A percentile compares a stretch with the other conserved stretches of the same genome.
phyloP scores from a whole-genome alignment of 1,284 basidiomycete genomes.

The Earliella scabrosa region DNA sequence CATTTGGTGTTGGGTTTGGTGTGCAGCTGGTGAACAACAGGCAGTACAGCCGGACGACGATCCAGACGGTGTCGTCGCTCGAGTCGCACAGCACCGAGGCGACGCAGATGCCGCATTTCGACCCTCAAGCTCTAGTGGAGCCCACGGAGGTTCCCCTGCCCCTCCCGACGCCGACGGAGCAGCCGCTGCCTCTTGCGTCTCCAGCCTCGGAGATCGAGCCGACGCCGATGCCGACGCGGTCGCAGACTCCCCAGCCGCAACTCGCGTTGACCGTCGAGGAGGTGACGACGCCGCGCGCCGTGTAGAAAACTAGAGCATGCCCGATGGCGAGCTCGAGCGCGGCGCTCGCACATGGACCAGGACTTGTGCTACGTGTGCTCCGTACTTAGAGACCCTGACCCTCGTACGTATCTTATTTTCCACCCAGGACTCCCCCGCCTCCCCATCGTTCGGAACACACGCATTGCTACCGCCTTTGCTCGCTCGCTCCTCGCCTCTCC shows the following conservation, averaged over 20 bases:
- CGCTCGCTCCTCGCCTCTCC: not conserved
- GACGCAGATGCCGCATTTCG: not conserved
- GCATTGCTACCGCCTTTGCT: not conserved
- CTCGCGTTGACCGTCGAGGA: too few relatives aligned
- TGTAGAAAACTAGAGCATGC: too few relatives aligned
- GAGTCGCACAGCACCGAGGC: constrained; percentile 11
- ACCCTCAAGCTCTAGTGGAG: not conserved
- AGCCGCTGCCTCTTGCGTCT: not conserved
- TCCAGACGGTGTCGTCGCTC: constrained; percentile 34
- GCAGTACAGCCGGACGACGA: constrained; percentile 44
- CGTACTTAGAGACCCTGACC: not conserved
- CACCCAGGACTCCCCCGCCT: not conserved
- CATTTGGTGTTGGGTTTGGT: constrained; percentile 4
- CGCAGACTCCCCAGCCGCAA: too few relatives aligned
- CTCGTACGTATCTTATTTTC: not conserved
- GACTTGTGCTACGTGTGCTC: not conserved
- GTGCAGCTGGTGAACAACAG: constrained; percentile 43
- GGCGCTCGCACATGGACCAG: too few relatives aligned
- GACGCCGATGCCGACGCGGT: not conserved
- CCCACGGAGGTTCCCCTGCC: not conserved
- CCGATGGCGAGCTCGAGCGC: too few relatives aligned
- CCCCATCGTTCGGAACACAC: not conserved
- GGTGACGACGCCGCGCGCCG: too few relatives aligned
- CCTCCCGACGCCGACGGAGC: not conserved
- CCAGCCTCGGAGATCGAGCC: not conserved